Evolutionary conservation across 2,329 filamentous ascomycete genomes (phyloP).

Genomic region (Cladophialophora carrionii): DNA sequence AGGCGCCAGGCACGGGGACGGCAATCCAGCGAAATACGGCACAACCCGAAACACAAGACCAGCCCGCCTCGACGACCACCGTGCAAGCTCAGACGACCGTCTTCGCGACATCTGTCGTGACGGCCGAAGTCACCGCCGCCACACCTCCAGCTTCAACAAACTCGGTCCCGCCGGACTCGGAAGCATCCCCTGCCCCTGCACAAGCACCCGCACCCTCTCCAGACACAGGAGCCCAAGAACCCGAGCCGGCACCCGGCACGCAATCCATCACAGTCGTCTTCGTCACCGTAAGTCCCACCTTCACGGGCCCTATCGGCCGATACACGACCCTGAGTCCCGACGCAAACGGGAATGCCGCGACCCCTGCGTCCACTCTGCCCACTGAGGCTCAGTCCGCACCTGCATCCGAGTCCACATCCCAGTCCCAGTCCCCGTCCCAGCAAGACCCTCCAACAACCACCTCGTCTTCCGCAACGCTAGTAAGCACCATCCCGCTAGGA

Average conservation of each 20-base stretch:
- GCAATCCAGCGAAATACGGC: conserved; percentile 18
- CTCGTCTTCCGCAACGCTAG: not conserved
- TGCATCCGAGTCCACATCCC: not conserved
- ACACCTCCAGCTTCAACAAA: conserved; percentile 6
- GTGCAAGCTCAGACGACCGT: conserved; percentile 26
- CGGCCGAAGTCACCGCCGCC: conserved; percentile 20
- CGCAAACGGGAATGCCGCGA: conserved; percentile 9
- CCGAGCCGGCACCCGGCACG: conserved; percentile 12
- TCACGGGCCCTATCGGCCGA: conserved; percentile 53
- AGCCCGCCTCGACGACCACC: conserved; percentile 22
- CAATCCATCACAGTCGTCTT: conserved; percentile 47
- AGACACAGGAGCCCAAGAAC: conserved; percentile 2
- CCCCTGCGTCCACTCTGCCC: not conserved
- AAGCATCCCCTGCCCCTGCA: not conserved
- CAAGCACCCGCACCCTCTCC: conserved; percentile 1
- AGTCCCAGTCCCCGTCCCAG: not conserved
- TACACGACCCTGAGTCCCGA: conserved; percentile 46
- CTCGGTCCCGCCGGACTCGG: not conserved
- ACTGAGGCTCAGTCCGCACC: not conserved
- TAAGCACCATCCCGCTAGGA: conserved; percentile 1
- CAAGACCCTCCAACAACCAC: not conserved
- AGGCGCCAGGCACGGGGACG: conserved; percentile 9
- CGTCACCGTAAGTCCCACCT: conserved; percentile 57
- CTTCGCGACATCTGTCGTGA: conserved; percentile 23
- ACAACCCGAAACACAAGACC: conserved; percentile 2